Conservation (phyloP, 306 rosid genomes). For the Cucurbita ficifolia region DNA sequence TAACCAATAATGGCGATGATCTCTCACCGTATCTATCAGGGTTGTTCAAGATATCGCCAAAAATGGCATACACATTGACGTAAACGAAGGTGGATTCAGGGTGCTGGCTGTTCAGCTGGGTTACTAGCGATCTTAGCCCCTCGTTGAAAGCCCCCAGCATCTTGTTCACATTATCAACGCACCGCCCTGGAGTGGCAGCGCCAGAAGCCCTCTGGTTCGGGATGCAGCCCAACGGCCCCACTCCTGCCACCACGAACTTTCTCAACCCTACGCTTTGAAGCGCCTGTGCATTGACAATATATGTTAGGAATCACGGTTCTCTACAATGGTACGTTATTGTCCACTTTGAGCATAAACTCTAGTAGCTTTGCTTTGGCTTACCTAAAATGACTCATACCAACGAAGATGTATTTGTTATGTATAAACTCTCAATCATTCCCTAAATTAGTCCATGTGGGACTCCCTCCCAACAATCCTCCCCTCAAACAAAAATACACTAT, state of each 20-base stretch:
- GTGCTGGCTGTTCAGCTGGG: constrained; percentile 31
- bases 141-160: constrained; percentile 47
- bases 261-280: constrained; percentile 39
- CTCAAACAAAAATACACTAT: no score
- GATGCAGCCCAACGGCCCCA: constrained; percentile 76
- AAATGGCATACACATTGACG: constrained; percentile 33
- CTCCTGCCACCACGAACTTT: constrained; percentile 49
- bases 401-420: accelerated
- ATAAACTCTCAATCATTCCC: no score
- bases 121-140: constrained; percentile 44
- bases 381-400: no score
- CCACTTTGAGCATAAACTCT: no score
- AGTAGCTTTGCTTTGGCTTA: no score
- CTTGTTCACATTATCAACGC: constrained; percentile 45
- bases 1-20: no score
- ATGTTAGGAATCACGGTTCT: no score
- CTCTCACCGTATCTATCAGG: constrained; percentile 44
- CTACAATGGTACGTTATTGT: no score
- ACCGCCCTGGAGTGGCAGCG: constrained; percentile 33
- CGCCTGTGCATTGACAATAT: not conserved
- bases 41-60: constrained; percentile 62
- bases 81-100: constrained; percentile 34
- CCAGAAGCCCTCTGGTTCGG: constrained; percentile 44
- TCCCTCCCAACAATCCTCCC: no score
- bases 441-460: no score